These are phyloP conservation scores for Artemisia argyi DNA, from an alignment of 129 eudicot genomes.

Conservation along the genomic window DNA sequence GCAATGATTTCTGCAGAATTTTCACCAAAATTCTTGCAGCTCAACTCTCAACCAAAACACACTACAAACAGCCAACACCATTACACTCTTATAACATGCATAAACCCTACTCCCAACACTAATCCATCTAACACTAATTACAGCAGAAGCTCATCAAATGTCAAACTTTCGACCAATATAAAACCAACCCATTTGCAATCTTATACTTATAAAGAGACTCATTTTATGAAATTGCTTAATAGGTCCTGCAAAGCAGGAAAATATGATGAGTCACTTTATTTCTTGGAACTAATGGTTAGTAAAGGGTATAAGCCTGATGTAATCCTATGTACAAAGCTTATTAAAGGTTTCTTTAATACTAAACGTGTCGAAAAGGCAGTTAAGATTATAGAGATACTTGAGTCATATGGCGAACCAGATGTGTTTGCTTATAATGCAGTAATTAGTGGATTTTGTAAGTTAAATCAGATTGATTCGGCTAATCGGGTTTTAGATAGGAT, in stretches of 20 bases:
- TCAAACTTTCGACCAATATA: conserved; percentile 35
- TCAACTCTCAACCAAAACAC: conserved; percentile 35
- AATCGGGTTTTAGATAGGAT: conserved; percentile 52
- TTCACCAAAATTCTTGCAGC: conserved; percentile 46
- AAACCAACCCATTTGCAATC: conserved; percentile 42
- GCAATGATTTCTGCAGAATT: conserved; percentile 43
- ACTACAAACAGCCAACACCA: conserved; percentile 28
- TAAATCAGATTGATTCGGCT: conserved; percentile 59
- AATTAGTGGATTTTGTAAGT: conserved; percentile 72
- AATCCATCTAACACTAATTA: conserved; percentile 8
- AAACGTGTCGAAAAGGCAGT: conserved; percentile 55
- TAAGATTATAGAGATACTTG: conserved; percentile 61
- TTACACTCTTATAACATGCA: conserved; percentile 43
- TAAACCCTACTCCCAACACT: conserved; percentile 26
- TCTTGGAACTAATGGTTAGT: conserved; percentile 61
- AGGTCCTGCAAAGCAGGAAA: conserved; percentile 69
- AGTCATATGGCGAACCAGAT: conserved; percentile 62
- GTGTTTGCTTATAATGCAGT: conserved; percentile 69
- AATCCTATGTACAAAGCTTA: conserved; percentile 69
- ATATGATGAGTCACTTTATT: conserved; percentile 58
- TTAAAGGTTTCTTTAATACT: conserved; percentile 54
- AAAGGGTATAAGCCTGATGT: conserved; percentile 72
- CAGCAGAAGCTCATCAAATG: conserved; percentile 30
- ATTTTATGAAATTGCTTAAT: conserved; percentile 50
- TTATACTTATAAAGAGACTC: conserved; percentile 51